Evolutionary conservation across 2,329 filamentous ascomycete species (phyloP).

Genomic region (Trichoderma endophyticum): DNA sequence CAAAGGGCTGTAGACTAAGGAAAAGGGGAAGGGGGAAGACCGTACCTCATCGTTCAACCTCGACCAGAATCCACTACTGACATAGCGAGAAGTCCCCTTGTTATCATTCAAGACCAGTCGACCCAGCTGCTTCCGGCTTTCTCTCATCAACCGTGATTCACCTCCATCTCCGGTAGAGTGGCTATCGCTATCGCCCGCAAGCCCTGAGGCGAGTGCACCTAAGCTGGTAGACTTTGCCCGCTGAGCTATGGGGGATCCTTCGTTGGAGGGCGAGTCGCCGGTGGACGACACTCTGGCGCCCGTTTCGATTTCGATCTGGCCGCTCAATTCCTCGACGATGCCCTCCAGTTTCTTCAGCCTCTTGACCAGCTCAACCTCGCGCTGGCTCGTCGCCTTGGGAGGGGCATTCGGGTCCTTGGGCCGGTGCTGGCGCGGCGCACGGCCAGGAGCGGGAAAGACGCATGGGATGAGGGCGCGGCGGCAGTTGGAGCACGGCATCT

Average conservation of each 20-base stretch:
- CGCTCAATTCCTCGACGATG: constrained; percentile 68
- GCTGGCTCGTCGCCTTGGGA: constrained; percentile 57
- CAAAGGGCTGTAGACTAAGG: background rate
- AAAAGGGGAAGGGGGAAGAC: background rate
- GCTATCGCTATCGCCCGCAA: constrained; percentile 26
- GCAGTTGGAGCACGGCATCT: constrained; percentile 73
- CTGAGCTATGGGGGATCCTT: constrained; percentile 13
- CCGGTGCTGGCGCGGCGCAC: constrained; percentile 65
- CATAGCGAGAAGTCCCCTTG: constrained; percentile 66
- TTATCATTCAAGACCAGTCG: constrained; percentile 67
- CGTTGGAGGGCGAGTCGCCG: constrained; percentile 28
- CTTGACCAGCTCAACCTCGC: constrained; percentile 68
- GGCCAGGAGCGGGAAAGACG: constrained; percentile 70
- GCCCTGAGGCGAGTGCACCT: constrained; percentile 16
- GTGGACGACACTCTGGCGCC: constrained; percentile 31
- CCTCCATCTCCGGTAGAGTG: constrained; percentile 35
- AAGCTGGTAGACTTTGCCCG: constrained; percentile 17
- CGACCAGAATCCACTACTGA: constrained; percentile 75
- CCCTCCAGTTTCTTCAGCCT: constrained; percentile 69
- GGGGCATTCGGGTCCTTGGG: constrained; percentile 62
- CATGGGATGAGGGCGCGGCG: constrained; percentile 67
- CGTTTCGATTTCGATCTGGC: constrained; percentile 57
- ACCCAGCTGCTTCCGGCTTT: constrained; percentile 53
- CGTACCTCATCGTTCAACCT: constrained; percentile 70
- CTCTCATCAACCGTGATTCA: constrained; percentile 28